Conservation (phyloP, 768 basidiomycete genomes). For the Mycena rebaudengoi region DNA sequence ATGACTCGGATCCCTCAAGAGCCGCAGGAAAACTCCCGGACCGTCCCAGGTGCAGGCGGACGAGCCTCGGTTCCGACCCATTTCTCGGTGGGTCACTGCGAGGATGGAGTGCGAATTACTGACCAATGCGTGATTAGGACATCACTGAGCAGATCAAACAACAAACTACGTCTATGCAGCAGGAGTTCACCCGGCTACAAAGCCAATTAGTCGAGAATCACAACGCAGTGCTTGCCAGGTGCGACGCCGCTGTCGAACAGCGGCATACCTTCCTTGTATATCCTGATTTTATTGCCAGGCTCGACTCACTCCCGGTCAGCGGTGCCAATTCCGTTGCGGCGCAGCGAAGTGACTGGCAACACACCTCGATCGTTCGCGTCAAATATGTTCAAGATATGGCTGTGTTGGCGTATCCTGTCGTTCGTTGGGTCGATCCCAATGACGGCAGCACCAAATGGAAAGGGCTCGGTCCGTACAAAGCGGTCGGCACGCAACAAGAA, state of each 20-base stretch:
- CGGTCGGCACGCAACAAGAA: conserved; percentile 7
- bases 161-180: conserved; percentile 7
- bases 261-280: not conserved
- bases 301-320: conserved; percentile 1
- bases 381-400: conserved; percentile 10
- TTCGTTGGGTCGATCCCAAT: conserved; percentile 11
- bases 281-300: not conserved
- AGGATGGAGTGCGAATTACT: not conserved
- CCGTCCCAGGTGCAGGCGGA: not conserved
- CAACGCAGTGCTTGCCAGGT: not conserved
- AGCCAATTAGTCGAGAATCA: not conserved
- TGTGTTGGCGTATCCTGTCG: conserved; percentile 3
- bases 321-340: not conserved
- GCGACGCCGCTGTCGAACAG: not conserved
- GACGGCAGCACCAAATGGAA: not conserved
- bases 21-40: conserved; percentile 3
- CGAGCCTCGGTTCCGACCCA: not conserved
- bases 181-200: conserved; percentile 3
- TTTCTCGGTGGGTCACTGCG: not conserved
- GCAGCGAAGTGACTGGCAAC: not conserved
- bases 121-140: not conserved
- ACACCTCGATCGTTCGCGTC: conserved; percentile 7
- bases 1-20: conserved; percentile 14
- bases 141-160: not conserved
- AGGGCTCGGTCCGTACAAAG: conserved; percentile 1